A percentile compares a stretch with the other conserved stretches of the same genome.
Conservation (phyloP, 805 yeast genomes). For the Teunomyces atbi region DNA sequence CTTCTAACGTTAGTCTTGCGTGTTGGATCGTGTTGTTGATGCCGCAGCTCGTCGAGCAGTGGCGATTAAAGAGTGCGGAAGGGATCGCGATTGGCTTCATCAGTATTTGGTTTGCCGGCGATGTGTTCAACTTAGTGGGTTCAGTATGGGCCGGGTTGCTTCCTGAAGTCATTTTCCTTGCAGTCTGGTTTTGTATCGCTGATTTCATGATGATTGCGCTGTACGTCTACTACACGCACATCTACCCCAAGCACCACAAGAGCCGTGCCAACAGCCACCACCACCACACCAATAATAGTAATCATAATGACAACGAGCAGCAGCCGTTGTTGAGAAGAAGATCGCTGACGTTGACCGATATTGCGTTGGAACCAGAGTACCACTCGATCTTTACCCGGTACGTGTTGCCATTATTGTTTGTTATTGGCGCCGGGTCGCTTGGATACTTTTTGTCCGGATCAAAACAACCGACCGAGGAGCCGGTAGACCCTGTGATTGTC, state of each 20-base stretch:
- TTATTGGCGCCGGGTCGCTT: slow-evolving; percentile 56
- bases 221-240: slow-evolving; percentile 53
- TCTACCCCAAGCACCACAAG: slow-evolving; percentile 38
- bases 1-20: slow-evolving; percentile 47
- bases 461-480: slow-evolving; percentile 17
- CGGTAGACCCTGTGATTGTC: slow-evolving; percentile 22
- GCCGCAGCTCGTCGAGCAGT: slow-evolving; percentile 79
- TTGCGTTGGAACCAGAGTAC: slow-evolving; percentile 46
- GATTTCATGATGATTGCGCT: slow-evolving; percentile 59
- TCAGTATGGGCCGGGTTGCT: slow-evolving; percentile 67
- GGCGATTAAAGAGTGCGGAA: slow-evolving; percentile 71
- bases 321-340: slow-evolving; percentile 45
- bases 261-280: slow-evolving; percentile 10
- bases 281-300: slow-evolving; percentile 8
- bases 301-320: too few relatives aligned
- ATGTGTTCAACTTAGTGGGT: slow-evolving; percentile 64
- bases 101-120: slow-evolving; percentile 70
- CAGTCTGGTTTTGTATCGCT: slow-evolving; percentile 74
- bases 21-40: slow-evolving; percentile 76
- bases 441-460: slow-evolving; percentile 57
- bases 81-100: slow-evolving; percentile 73
- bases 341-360: slow-evolving; percentile 51
- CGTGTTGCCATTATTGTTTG: slow-evolving; percentile 60
- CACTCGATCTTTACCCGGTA: slow-evolving; percentile 50
- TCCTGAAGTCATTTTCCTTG: slow-evolving; percentile 68